These are phyloP conservation scores for Diaporthe sp. DNA, from an alignment of 2,329 filamentous ascomycete species.

Conservation along the genomic window DNA sequence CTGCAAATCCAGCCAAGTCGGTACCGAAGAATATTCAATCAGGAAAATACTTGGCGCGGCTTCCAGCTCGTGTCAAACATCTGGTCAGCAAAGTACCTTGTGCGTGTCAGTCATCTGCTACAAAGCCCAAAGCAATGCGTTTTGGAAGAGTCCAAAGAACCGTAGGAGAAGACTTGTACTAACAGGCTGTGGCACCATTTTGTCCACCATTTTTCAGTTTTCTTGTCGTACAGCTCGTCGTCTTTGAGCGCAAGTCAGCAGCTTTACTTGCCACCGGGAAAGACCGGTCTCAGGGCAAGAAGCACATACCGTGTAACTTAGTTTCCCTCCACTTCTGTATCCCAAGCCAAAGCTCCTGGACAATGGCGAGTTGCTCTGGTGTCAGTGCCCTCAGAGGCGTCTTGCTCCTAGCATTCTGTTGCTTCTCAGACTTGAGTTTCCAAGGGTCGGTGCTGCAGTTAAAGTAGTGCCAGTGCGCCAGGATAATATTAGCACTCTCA, in stretches of 20 bases:
- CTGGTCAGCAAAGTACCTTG: constrained; percentile 58
- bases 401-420: constrained; percentile 45
- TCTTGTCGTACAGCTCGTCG: neutral
- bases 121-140: too few relatives aligned
- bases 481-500: constrained; percentile 59
- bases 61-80: constrained; percentile 60
- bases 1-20: neutral
- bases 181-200: constrained; percentile 43
- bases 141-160: neutral
- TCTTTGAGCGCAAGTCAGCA: neutral
- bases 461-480: constrained; percentile 66
- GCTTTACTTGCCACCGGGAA: neutral
- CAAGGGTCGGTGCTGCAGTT: constrained; percentile 53
- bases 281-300: neutral
- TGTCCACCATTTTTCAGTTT: neutral
- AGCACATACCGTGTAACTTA: neutral
- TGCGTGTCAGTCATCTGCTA: neutral
- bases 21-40: neutral
- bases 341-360: constrained; percentile 48
- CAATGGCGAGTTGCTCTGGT: constrained; percentile 50
- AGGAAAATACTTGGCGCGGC: constrained; percentile 40
- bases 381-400: constrained; percentile 49
- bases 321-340: constrained; percentile 48
- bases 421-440: constrained; percentile 39
- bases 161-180: neutral